A percentile compares a stretch with the other conserved stretches of the same genome.
Conservation (phyloP, 495 filamentous ascomycete genomes). For the Staphylotrichum tortipilum region DNA sequence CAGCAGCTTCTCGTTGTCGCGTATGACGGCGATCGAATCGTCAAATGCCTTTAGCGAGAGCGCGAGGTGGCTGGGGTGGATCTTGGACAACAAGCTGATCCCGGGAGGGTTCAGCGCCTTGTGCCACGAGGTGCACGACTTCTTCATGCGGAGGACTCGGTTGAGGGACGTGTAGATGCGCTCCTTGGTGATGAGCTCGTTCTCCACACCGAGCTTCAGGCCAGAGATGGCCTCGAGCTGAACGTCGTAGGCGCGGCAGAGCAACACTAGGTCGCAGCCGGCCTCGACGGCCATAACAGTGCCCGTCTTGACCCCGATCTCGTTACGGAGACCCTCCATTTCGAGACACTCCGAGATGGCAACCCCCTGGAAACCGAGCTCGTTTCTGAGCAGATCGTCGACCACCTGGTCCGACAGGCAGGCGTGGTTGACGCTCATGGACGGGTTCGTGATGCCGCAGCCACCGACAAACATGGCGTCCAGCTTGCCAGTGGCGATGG, state of each 20-base stretch:
- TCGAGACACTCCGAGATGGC: conserved; percentile 93
- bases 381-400: conserved; percentile 69
- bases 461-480: conserved; percentile 93
- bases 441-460: conserved; percentile 75
- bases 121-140: conserved; percentile 71
- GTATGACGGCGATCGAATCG: conserved; percentile 74
- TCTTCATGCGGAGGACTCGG: conserved; percentile 66
- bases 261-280: conserved; percentile 75
- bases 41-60: conserved; percentile 79
- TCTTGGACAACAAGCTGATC: conserved; percentile 57
- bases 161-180: conserved; percentile 65
- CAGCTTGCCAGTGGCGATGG: conserved; percentile 63
- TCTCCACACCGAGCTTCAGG: conserved; percentile 75
- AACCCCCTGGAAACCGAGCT: conserved; percentile 78
- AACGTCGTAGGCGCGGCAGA: conserved; percentile 75
- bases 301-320: conserved; percentile 85
- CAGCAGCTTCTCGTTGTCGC: conserved; percentile 69
- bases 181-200: conserved; percentile 69
- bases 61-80: conserved; percentile 68
- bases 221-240: conserved; percentile 83
- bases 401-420: conserved; percentile 87
- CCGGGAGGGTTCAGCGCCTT: conserved; percentile 74
- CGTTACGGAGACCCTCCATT: conserved; percentile 85
- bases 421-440: conserved; percentile 85
- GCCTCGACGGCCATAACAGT: conserved; percentile 93